Evolutionary conservation across 208 protist species (phyloP).

Genomic region (Endotrypanum monterogeii): DNA sequence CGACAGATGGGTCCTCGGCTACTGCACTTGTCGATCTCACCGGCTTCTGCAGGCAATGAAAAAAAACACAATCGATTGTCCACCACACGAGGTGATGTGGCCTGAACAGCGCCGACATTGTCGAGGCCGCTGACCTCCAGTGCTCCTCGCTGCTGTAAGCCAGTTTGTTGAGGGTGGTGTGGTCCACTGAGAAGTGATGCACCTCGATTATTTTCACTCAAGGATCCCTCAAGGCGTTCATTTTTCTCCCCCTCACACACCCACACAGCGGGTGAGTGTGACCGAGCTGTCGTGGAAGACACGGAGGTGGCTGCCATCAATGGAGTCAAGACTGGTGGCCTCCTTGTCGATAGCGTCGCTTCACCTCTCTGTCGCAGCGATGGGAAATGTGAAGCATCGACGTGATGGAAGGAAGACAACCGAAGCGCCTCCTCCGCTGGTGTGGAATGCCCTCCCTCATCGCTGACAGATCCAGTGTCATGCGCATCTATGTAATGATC

Average conservation of each 20-base stretch:
- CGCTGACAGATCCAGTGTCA: not conserved
- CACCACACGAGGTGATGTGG: slow-evolving; percentile 28
- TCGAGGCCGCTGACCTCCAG: not conserved
- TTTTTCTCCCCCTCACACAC: slow-evolving; percentile 9
- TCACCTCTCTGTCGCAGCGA: not conserved
- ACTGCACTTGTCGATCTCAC: not conserved
- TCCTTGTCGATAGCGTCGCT: not conserved
- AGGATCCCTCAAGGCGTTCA: not conserved
- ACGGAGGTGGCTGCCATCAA: not conserved
- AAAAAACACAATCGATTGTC: slow-evolving; percentile 19
- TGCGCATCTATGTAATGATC: not conserved
- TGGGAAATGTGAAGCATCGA: not conserved
- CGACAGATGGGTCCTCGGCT: not conserved
- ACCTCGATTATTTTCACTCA: not conserved
- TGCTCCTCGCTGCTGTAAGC: slow-evolving; percentile 10
- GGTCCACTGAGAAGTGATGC: not conserved
- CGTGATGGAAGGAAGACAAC: not conserved
- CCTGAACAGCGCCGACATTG: not conserved
- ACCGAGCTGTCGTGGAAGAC: not conserved
- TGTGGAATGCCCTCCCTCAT: not conserved
- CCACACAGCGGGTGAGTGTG: slow-evolving; percentile 28
- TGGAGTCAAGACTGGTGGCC: slow-evolving; percentile 1
- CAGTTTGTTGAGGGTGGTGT: not conserved
- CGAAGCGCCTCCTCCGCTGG: not conserved
- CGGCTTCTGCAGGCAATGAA: not conserved